Evolutionary conservation across 2,329 filamentous ascomycete species (phyloP).

Genomic region (Trichophyton mentagrophytes): DNA sequence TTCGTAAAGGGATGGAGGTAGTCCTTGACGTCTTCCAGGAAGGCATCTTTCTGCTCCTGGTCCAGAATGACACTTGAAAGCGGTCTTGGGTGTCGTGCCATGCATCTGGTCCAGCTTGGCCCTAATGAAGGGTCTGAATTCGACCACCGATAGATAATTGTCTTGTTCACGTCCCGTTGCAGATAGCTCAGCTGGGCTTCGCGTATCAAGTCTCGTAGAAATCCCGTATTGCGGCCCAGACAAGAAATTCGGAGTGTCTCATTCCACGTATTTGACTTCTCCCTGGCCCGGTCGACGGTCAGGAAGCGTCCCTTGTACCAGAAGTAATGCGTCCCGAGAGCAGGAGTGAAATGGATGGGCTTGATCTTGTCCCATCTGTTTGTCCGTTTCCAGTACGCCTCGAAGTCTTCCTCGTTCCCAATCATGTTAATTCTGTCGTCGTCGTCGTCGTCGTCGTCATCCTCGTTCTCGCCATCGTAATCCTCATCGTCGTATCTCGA

Average conservation of each 20-base stretch:
- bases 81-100: constrained; percentile 34
- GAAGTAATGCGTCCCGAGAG: constrained; percentile 55
- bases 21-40: constrained; percentile 44
- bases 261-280: constrained; percentile 11
- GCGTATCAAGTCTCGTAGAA: constrained; percentile 24
- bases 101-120: constrained; percentile 26
- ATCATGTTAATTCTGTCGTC: too few relatives aligned
- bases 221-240: constrained; percentile 23
- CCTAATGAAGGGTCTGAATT: constrained; percentile 12
- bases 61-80: constrained; percentile 41
- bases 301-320: constrained; percentile 49
- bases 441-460: too few relatives aligned
- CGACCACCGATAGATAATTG: constrained; percentile 30
- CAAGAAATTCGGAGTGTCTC: constrained; percentile 23
- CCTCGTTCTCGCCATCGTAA: too few relatives aligned
- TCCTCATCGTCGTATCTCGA: too few relatives aligned
- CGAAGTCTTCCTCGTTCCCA: too few relatives aligned
- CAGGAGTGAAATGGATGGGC: constrained; percentile 46
- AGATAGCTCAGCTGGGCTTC: constrained; percentile 29
- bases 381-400: too few relatives aligned
- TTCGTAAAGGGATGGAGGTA: constrained; percentile 42
- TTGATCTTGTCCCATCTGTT: constrained; percentile 15
- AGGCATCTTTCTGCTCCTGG: constrained; percentile 34
- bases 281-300: constrained; percentile 20
- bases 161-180: constrained; percentile 24